Base-by-base conservation (phyloP, 1,284 basidiomycete species). In the Pyrrhoderma noxium region DNA sequence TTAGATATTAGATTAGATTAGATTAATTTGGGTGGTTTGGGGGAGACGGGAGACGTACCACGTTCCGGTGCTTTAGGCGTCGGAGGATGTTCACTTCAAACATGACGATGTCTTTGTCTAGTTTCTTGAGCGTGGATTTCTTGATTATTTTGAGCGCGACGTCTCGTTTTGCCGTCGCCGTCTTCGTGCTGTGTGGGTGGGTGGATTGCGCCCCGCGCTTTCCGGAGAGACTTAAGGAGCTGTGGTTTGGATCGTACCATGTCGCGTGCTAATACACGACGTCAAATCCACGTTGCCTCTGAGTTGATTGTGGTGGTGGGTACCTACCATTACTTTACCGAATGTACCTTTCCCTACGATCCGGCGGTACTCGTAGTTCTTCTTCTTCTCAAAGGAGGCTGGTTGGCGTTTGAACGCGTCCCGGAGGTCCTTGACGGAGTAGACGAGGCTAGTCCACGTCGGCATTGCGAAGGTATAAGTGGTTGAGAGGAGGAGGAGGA, bases 331-430 rank as follows among this genome's bases (percentile, higher is more conserved):
- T 46, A 94, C 91, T 65, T 89, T 89, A 36, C 91, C 91, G 66
- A 93, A 94, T 0, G 87, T 83, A 2, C 91, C 91, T 39, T 75
- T 75, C 3, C 92, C 92, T 1, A 94, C 70, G 13, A 82, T 73
- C 35, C 84, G 75, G 51, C 86, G 81, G 1, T 87, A 70, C 56
- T 85, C 80, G 60, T 89, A 90, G 19, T 78, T 69, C 64, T 84
- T 87, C 73, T 93, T 93, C 75, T 93, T 93, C 60, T 68, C 69
- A 63, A 89, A 93, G 52, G 85, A 89, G 0, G 86, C 74, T 1
- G 91, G 91, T 62, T 93, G 90, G n/a, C 47, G 49, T 18, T 27
- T 25, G 27, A 50, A 50, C 19, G 41, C 18, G n/a, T 53, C 52
- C 11, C 45, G 45, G 37, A 54, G 43, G 19, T 50, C 47, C 42